A percentile compares a stretch with the other conserved stretches of the same genome.
Evolutionary conservation across 345 rosid genomes (phyloP).

Genomic region (Clausena lansium): DNA sequence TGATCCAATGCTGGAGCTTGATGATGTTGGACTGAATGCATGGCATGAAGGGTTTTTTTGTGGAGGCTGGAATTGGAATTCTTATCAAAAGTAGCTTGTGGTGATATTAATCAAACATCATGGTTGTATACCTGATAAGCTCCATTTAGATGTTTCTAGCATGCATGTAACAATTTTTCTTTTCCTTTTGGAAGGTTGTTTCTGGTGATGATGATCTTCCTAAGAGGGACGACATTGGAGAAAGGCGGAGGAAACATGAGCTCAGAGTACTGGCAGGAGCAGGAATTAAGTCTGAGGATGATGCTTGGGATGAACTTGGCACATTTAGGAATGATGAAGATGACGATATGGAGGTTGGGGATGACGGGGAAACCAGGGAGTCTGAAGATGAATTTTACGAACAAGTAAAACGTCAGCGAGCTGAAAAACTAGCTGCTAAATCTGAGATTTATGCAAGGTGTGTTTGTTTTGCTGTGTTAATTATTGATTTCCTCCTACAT

Average conservation of each 20-base stretch:
- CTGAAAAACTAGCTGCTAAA: conserved; percentile 65
- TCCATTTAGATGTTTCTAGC: neutral
- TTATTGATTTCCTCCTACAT: neutral
- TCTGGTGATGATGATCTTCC: conserved; percentile 93
- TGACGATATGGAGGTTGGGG: conserved; percentile 18
- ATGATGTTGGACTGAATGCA: neutral
- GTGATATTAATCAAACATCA: neutral
- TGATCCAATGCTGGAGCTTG: too few relatives aligned
- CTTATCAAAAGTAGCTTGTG: neutral
- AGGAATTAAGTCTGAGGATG: conserved; percentile 67
- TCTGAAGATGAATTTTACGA: conserved; percentile 72
- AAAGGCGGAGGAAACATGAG: conserved; percentile 85
- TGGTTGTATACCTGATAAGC: neutral
- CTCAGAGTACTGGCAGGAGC: conserved; percentile 78
- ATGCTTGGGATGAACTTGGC: conserved; percentile 34
- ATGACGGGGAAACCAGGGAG: conserved; percentile 20
- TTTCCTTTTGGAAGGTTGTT: conserved; percentile 43
- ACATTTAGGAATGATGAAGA: conserved; percentile 27
- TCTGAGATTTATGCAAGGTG: conserved; percentile 66
- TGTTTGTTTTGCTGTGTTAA: conserved; percentile 9
- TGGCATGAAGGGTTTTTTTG: neutral
- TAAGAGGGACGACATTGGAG: conserved; percentile 90
- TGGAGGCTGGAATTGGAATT: neutral
- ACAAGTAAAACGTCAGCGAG: conserved; percentile 50
- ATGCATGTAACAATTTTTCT: neutral